phyloP scores from a whole-genome alignment of 768 basidiomycete species.

The Russula griseocarnosa region DNA sequence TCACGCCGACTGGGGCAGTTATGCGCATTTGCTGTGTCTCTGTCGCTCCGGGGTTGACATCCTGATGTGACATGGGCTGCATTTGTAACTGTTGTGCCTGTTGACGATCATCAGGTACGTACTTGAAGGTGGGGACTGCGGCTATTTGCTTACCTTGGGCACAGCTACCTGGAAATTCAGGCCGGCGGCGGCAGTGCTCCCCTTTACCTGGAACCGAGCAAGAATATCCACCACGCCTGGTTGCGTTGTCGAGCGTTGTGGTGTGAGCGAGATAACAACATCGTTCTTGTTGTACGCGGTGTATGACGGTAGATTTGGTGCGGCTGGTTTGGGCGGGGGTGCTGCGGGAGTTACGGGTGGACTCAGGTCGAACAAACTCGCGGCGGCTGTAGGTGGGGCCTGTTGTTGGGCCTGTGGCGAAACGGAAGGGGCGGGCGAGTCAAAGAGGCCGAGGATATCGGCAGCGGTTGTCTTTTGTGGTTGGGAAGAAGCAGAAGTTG shows the following conservation, averaged over 20 bases:
- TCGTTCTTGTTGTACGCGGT: conserved; percentile 91
- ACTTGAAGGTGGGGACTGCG: no score
- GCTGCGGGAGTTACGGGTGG: conserved; percentile 30
- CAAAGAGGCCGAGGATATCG: conserved; percentile 91
- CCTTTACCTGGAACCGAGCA: conserved; percentile 77
- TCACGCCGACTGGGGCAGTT: conserved; percentile 79
- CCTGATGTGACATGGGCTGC: conserved; percentile 91
- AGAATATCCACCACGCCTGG: conserved; percentile 91
- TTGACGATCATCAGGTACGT: not conserved
- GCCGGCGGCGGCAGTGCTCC: conserved; percentile 48
- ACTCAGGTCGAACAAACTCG: conserved; percentile 25
- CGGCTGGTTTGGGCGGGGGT: conserved; percentile 38
- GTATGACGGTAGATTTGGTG: conserved; percentile 63
- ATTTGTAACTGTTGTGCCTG: conserved; percentile 97
- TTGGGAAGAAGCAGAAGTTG: conserved; percentile 33
- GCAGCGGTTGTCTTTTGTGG: conserved; percentile 60
- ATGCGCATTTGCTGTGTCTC: conserved; percentile 97
- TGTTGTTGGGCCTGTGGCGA: conserved; percentile 31
- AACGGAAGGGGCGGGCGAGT: conserved; percentile 40
- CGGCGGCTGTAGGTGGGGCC: conserved; percentile 28
- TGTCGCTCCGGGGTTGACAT: conserved; percentile 66
- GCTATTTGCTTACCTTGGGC: conserved; percentile 61
- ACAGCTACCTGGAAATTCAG: conserved; percentile 97
- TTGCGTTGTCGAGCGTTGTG: conserved; percentile 71
- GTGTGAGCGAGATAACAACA: conserved; percentile 83